phyloP scores from a whole-genome alignment of 768 basidiomycete species.

The Chalciporus pseudorubinellus region DNA sequence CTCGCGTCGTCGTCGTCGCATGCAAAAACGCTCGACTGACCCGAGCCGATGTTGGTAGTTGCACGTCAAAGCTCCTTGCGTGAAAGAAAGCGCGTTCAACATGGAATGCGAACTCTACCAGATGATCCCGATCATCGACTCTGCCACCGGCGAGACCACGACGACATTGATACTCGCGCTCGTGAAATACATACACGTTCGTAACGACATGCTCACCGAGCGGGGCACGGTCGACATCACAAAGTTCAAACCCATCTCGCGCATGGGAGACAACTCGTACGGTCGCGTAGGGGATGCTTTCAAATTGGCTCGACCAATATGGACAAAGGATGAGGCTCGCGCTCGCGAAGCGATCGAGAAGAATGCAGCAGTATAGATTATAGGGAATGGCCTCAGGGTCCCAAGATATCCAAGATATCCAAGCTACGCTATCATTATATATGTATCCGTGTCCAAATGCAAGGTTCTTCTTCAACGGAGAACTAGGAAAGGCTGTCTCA shows the following conservation, averaged over 20 bases:
- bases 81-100: slow-evolving; percentile 45
- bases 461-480: not conserved
- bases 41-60: slow-evolving; percentile 14
- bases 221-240: slow-evolving; percentile 35
- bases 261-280: slow-evolving; percentile 40
- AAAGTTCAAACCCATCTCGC: slow-evolving; percentile 33
- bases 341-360: slow-evolving; percentile 7
- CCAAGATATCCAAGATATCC: not conserved
- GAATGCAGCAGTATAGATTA: not conserved
- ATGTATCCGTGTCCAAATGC: not conserved
- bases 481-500: not conserved
- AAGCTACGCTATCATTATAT: not conserved
- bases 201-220: slow-evolving; percentile 38
- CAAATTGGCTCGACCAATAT: slow-evolving; percentile 10
- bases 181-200: slow-evolving; percentile 42
- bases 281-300: slow-evolving; percentile 25
- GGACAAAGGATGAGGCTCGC: slow-evolving; percentile 12
- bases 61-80: slow-evolving; percentile 38
- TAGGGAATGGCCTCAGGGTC: too few species aligned
- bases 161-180: slow-evolving; percentile 37
- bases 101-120: slow-evolving; percentile 46
- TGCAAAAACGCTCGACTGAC: not conserved
- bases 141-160: slow-evolving; percentile 22
- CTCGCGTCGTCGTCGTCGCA: too few species aligned
- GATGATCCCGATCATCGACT: slow-evolving; percentile 32